These are phyloP conservation scores for Ascochyta fabae DNA, from an alignment of 2,329 filamentous ascomycete species.

Conservation along the genomic window DNA sequence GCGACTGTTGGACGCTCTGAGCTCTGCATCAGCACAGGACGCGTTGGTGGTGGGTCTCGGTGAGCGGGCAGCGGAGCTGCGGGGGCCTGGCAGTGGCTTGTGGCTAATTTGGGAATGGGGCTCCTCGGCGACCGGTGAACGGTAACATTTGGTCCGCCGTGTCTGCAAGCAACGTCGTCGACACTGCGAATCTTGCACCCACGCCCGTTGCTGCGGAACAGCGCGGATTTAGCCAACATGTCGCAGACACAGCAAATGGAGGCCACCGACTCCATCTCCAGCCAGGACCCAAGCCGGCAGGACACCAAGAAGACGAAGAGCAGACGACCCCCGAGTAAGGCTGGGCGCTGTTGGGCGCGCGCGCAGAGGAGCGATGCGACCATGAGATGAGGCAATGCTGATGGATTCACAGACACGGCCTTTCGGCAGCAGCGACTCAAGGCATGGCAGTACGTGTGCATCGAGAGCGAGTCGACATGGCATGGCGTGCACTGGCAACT, in stretches of 20 bases:
- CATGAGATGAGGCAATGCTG: conserved; percentile 19
- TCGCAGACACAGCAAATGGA: conserved; percentile 55
- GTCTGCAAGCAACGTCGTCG: conserved; percentile 17
- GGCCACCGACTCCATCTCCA: conserved; percentile 51
- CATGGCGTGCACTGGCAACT: conserved; percentile 35
- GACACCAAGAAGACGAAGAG: conserved; percentile 76
- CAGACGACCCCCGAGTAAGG: conserved; percentile 85
- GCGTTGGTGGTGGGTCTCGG: conserved; percentile 19
- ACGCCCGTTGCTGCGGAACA: conserved; percentile 35
- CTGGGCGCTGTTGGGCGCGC: conserved; percentile 10
- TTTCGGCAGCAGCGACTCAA: conserved; percentile 97
- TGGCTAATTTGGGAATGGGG: conserved; percentile 33
- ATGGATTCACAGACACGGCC: conserved; percentile 74
- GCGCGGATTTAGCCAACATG: conserved; percentile 47
- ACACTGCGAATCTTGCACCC: conserved; percentile 22
- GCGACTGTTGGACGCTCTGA: neutral
- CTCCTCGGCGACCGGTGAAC: conserved; percentile 26
- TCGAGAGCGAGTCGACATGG: neutral
- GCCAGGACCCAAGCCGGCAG: conserved; percentile 50
- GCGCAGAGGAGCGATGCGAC: neutral
- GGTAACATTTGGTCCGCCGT: conserved; percentile 22
- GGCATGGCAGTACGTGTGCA: conserved; percentile 86
- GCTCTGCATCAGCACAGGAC: neutral
- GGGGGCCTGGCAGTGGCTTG: conserved; percentile 22
- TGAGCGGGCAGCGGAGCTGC: conserved; percentile 19